These are phyloP conservation scores for Chimonanthus praecox DNA, from an alignment of 164 flowering plant genomes.

Conservation along the genomic window DNA sequence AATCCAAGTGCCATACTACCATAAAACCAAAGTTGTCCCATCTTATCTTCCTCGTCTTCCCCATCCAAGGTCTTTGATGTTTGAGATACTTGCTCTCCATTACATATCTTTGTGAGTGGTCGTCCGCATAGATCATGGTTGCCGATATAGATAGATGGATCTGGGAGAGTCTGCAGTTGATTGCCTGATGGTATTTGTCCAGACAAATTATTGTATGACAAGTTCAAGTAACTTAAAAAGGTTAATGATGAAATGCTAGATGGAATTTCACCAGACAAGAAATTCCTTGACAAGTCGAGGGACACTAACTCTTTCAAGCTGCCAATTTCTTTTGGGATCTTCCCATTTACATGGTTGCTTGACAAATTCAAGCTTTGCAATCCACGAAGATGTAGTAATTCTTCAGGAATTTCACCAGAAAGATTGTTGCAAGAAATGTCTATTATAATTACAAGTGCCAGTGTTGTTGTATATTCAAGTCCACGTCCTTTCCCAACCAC, in stretches of 20 bases:
- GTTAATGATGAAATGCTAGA: not conserved
- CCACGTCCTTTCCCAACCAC: not conserved
- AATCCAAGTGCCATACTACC: slow-evolving; percentile 5
- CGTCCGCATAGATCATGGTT: not conserved
- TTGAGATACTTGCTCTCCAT: not conserved
- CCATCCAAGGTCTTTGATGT: not conserved
- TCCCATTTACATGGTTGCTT: not conserved
- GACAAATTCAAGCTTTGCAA: slow-evolving; percentile 1
- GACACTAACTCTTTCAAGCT: not conserved
- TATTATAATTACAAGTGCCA: not conserved
- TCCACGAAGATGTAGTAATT: not conserved
- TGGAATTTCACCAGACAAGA: not conserved
- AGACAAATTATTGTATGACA: slow-evolving; percentile 8
- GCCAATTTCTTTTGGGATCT: not conserved
- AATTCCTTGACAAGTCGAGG: slow-evolving; percentile 2
- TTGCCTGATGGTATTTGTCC: not conserved
- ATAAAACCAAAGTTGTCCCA: not conserved
- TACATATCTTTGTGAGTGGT: not conserved
- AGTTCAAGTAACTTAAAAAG: not conserved
- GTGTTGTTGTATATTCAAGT: not conserved
- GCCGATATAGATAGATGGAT: not conserved
- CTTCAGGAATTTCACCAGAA: slow-evolving; percentile 3
- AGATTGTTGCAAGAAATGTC: slow-evolving; percentile 4
- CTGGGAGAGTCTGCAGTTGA: not conserved
- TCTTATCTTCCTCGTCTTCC: not conserved